A percentile compares a stretch with the other conserved stretches of the same genome.
Evolutionary conservation across 768 basidiomycete species (phyloP).

Genomic region (Cyclocybe aegerita): DNA sequence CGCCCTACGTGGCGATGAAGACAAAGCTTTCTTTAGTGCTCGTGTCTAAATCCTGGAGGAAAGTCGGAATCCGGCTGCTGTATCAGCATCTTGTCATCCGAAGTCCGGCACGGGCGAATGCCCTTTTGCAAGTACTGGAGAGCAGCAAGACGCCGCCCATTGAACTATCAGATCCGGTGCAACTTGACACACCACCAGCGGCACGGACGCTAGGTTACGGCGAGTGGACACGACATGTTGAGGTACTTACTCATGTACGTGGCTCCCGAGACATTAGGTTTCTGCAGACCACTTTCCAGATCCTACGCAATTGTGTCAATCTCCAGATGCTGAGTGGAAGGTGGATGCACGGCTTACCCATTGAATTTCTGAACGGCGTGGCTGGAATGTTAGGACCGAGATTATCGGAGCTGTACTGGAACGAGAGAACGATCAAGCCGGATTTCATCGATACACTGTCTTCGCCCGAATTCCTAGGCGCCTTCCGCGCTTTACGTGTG

Average conservation of each 20-base stretch:
- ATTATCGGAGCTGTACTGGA: constrained; percentile 47
- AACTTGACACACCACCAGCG: constrained; percentile 1
- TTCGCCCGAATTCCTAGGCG: constrained; percentile 35
- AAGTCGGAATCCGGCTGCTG: constrained; percentile 38
- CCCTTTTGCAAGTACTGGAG: constrained; percentile 36
- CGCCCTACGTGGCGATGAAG: constrained; percentile 41
- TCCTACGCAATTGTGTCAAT: constrained; percentile 44
- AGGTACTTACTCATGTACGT: constrained; percentile 45
- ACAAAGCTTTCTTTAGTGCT: constrained; percentile 51
- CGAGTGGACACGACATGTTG: constrained; percentile 47
- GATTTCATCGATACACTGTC: constrained; percentile 18
- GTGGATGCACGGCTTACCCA: constrained; percentile 44
- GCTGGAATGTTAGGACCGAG: constrained; percentile 37
- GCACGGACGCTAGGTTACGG: constrained; percentile 30
- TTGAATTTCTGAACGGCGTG: constrained; percentile 42
- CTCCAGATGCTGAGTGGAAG: constrained; percentile 43
- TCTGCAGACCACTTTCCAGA: constrained; percentile 41
- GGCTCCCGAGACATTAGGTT: constrained; percentile 35
- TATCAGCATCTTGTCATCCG: constrained; percentile 47
- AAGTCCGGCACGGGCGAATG: constrained; percentile 40
- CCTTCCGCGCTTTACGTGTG: constrained; percentile 41
- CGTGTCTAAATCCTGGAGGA: constrained; percentile 48
- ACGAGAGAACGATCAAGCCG: constrained; percentile 24
- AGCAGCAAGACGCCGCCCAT: constrained; percentile 15
- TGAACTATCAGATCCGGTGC: constrained; percentile 6